Conservation (phyloP, 495 filamentous ascomycete species). For the Glonium stellatum region DNA sequence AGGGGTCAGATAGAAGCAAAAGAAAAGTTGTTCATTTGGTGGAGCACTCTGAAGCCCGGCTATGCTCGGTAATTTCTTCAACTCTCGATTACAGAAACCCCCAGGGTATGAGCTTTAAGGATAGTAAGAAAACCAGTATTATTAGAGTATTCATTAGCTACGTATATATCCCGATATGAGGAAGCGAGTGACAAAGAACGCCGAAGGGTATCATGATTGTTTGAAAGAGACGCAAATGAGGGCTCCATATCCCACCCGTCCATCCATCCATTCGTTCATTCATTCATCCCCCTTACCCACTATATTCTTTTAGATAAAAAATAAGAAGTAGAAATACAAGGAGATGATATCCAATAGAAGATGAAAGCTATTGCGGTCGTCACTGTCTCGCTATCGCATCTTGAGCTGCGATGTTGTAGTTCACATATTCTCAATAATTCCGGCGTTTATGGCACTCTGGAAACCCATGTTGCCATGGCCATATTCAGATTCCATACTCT, state of each 20-base stretch:
- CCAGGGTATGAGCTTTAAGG: too few relatives aligned
- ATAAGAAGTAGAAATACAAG: not conserved
- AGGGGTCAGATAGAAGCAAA: too few relatives aligned
- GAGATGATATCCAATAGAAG: not conserved
- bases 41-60: too few relatives aligned
- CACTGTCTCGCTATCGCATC: not conserved
- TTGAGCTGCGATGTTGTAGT: not conserved
- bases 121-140: too few relatives aligned
- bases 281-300: too few relatives aligned
- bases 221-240: not conserved
- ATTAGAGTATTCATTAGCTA: too few relatives aligned
- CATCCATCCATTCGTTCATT: not conserved
- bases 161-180: not conserved
- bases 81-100: too few relatives aligned
- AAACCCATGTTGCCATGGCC: conserved; percentile 52
- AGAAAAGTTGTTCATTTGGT: too few relatives aligned
- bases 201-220: not conserved
- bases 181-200: not conserved
- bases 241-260: not conserved
- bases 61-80: too few relatives aligned
- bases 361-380: not conserved
- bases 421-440: conserved; percentile 83
- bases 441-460: conserved; percentile 75
- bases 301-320: not conserved
- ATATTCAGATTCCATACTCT: conserved; percentile 41